These are phyloP conservation scores for Lactarius sanguifluus DNA, from an alignment of 768 basidiomycete genomes.

Conservation along the genomic window DNA sequence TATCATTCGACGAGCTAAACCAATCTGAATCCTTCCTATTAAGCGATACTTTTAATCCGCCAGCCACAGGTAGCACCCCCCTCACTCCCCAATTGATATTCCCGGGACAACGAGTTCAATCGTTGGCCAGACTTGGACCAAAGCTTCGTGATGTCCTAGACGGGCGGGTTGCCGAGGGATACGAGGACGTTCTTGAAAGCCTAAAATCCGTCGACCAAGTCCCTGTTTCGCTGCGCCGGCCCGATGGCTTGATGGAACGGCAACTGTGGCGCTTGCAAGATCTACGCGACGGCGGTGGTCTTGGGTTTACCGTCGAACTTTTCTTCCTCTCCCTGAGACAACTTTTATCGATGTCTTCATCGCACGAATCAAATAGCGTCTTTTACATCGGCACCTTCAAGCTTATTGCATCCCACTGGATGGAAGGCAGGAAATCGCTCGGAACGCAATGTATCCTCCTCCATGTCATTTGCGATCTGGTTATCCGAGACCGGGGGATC, in stretches of 20 bases:
- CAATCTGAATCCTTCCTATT: too few species aligned
- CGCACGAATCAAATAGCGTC: background rate
- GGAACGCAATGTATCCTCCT: conserved; percentile 15
- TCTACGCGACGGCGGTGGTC: background rate
- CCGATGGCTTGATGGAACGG: background rate
- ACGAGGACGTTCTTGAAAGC: too few species aligned
- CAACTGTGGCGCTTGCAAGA: conserved; percentile 16
- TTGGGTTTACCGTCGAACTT: conserved; percentile 5
- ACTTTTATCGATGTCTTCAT: background rate
- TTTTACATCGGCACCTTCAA: background rate
- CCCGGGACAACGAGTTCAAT: too few species aligned
- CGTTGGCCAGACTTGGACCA: too few species aligned
- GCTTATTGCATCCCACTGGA: background rate
- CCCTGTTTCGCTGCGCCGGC: background rate
- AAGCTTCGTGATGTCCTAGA: too few species aligned
- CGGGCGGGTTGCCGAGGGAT: too few species aligned
- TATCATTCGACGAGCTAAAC: too few species aligned
- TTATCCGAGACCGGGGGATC: conserved; percentile 1
- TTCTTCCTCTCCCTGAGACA: conserved; percentile 12
- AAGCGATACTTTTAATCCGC: too few species aligned
- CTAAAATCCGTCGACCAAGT: background rate
- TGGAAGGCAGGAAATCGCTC: background rate
- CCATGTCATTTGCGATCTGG: conserved; percentile 12
- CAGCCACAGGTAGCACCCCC: too few species aligned
- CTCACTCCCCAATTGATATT: too few species aligned